A percentile compares a stretch with the other conserved stretches of the same genome.
phyloP scores from a whole-genome alignment of 495 filamentous ascomycete genomes.

The Paragyromitra xinjiangensis region DNA sequence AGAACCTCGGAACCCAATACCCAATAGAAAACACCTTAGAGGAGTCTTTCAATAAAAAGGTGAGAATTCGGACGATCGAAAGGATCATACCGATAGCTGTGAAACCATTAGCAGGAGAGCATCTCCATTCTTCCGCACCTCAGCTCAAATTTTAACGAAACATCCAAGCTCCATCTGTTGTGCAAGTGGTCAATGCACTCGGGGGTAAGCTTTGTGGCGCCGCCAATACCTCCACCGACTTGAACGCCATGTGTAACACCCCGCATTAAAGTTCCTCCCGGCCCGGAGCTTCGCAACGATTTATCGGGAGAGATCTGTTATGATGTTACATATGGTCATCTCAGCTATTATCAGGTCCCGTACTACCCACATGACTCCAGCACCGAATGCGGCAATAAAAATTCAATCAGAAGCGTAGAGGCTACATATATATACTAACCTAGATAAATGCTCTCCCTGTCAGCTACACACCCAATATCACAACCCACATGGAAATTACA shows the following conservation, averaged over 20 bases:
- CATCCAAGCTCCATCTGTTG: neutral
- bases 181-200: neutral
- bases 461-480: neutral
- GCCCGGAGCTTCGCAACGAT: neutral
- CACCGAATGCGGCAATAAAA: neutral
- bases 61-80: neutral
- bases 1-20: too few species aligned
- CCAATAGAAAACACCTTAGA: neutral
- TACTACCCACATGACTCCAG: neutral
- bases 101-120: neutral
- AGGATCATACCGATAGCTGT: neutral
- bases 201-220: conserved; percentile 3
- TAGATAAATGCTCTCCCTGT: neutral
- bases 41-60: too few species aligned
- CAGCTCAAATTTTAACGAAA: neutral
- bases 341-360: too few species aligned
- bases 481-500: neutral
- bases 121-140: neutral
- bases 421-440: neutral
- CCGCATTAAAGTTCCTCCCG: neutral
- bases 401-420: neutral
- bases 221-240: neutral
- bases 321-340: too few species aligned
- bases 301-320: neutral
- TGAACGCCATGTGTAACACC: conserved; percentile 6